These are phyloP conservation scores for Paratinospora sagittata DNA, from an alignment of 164 flowering plant genomes.

Conservation along the genomic window DNA sequence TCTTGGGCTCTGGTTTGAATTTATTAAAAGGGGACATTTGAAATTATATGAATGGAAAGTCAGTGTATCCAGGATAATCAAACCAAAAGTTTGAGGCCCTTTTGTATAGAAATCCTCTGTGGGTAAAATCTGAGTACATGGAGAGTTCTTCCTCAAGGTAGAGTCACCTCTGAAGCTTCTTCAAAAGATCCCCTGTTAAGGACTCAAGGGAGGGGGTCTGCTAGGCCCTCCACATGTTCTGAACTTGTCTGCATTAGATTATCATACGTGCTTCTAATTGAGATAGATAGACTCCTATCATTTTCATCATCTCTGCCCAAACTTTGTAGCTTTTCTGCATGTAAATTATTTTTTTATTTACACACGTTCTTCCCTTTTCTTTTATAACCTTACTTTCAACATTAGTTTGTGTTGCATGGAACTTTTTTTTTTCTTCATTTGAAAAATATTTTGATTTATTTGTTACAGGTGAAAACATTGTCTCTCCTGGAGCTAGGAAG, in stretches of 20 bases:
- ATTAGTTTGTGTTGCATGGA: neutral
- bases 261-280: neutral
- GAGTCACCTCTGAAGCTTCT: neutral
- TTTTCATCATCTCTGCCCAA: neutral
- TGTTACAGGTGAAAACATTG: slow-evolving; percentile 55
- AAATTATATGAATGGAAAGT: neutral
- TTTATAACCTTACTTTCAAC: neutral
- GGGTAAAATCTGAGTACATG: neutral
- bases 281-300: neutral
- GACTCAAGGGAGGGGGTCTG: too few relatives aligned
- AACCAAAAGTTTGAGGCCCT: neutral
- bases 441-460: neutral
- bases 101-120: neutral
- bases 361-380: neutral
- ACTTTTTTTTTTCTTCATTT: neutral
- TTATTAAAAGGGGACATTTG: neutral
- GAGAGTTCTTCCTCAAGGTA: neutral
- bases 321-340: neutral
- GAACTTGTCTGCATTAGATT: neutral
- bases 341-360: neutral
- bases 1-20: too few relatives aligned
- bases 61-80: neutral
- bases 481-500: slow-evolving; percentile 64
- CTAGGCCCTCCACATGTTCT: too few relatives aligned
- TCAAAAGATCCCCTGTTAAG: neutral